Evolutionary conservation across 176 grass and related monocot genomes (phyloP), one percentile per base, ranked within the genome.

Genomic region (Musa troglodytarum): DNA sequence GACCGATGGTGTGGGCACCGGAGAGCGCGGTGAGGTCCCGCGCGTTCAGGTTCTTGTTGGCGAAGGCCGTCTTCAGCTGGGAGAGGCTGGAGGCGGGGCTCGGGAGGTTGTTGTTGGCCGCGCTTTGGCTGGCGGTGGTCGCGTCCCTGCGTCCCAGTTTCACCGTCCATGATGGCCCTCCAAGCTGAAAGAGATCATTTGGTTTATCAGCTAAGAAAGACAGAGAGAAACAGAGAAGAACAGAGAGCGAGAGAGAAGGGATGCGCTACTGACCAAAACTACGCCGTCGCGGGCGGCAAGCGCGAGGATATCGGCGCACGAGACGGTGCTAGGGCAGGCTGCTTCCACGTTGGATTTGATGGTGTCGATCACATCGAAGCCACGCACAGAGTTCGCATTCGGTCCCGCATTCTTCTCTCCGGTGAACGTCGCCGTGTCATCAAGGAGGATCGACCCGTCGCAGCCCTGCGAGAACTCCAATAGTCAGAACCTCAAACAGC

Each of bases 301-400:
- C 6, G 34, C 34, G 34, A 43, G 3, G 34, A 43, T 43, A 43
- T 43, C 34, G 34, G 34, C 34, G 34, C 34, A 43, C 34, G 34
- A 43, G 34, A 43, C 34, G 34, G 81, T 90, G 67, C 50, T 77
- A 16, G 70, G 87, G 86, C 92, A 96, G 23, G 86, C 22, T 0
- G 88, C 59, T 67, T 96, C 92, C 1, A 96, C 88, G 67, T 79
- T 62, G 21, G 74, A 72, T 71, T 96, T 96, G 82, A 96, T 89
- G 74, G 86, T 80, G 70, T 96, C 92, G 76, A 96, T 91, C 21
- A 96, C 92, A n/a, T 96, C 86, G 71, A 67, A 96, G 0, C 92
- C 88, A 2, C 92, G 88, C 0, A 63, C 88, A 0, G 92, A 96
- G 82, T 87, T 87, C 17, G 59, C 76, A 59, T 92, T 96, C 2